phyloP scores from a whole-genome alignment of 1,284 basidiomycete species.

The Tilletia caries region DNA sequence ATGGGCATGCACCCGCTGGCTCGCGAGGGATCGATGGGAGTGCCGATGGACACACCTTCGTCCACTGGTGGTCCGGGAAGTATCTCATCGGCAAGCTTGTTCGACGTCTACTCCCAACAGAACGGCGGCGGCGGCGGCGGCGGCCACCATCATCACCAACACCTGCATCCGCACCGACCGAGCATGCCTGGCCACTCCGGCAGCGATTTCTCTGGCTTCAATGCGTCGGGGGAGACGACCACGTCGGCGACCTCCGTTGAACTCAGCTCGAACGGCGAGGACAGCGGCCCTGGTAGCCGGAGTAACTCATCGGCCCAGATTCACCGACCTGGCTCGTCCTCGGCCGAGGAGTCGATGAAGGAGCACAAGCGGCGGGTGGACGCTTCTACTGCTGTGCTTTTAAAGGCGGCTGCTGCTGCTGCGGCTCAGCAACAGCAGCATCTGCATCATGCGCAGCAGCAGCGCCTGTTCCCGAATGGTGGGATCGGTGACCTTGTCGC shows the following conservation, averaged over 20 bases:
- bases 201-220: background rate
- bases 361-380: background rate
- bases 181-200: background rate
- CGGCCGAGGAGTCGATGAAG: background rate
- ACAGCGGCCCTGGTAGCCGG: too few species aligned
- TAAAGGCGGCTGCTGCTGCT: slow-evolving; percentile 2
- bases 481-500: background rate
- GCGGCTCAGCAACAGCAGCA: slow-evolving; percentile 3
- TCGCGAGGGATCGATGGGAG: background rate
- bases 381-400: slow-evolving; percentile 4
- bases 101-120: background rate
- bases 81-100: background rate
- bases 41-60: background rate
- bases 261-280: background rate
- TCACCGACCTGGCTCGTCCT: background rate
- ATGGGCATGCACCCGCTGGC: background rate
- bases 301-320: background rate
- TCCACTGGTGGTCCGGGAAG: background rate
- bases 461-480: background rate
- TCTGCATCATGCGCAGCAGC: background rate
- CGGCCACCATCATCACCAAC: background rate
- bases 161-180: background rate
- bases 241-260: slow-evolving; percentile 1
- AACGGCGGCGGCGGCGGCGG: too few species aligned
- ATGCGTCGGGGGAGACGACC: slow-evolving; percentile 7